phyloP scores from a whole-genome alignment of 768 basidiomycete genomes.

The Podaxis sp. region DNA sequence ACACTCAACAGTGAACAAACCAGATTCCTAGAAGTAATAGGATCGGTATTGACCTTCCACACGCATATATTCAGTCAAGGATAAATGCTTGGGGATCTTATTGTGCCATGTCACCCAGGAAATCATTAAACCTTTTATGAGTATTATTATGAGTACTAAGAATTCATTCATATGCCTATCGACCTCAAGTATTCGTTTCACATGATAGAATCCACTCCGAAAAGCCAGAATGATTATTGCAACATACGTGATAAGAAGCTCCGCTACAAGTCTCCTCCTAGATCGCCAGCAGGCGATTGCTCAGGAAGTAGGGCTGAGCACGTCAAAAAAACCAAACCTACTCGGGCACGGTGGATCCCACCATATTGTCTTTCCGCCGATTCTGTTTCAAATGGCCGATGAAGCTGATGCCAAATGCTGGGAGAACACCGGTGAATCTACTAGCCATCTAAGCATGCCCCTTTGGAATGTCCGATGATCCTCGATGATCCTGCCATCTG shows the following conservation, averaged over 20 bases:
- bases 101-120: neutral
- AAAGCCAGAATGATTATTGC: neutral
- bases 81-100: neutral
- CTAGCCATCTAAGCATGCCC: neutral
- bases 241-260: neutral
- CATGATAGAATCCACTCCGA: neutral
- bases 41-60: no score
- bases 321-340: neutral
- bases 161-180: neutral
- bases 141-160: neutral
- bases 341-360: neutral
- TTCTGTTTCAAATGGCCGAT: neutral
- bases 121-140: neutral
- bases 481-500: neutral
- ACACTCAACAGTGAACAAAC: no score
- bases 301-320: neutral
- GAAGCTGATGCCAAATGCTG: neutral
- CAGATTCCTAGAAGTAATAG: no score
- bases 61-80: neutral
- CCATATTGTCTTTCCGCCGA: neutral
- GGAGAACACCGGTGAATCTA: neutral
- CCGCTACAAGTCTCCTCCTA: neutral
- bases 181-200: neutral
- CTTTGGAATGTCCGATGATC: neutral
- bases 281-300: neutral